Evolutionary conservation across 768 basidiomycete genomes (phyloP), one percentile per base, ranked within the genome.

Genomic region (Serendipita sp.): DNA sequence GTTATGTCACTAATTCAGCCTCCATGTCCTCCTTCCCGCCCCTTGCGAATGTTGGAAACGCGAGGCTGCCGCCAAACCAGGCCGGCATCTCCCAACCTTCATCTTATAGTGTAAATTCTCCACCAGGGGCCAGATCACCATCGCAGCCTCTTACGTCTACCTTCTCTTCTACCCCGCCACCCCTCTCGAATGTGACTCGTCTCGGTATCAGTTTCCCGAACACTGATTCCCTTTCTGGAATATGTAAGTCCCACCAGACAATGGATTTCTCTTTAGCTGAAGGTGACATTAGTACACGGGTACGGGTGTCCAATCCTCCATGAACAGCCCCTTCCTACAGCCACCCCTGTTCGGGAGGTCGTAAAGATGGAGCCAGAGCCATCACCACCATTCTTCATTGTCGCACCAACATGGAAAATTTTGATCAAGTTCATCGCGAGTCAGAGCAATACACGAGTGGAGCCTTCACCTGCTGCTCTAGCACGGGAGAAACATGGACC

Each of bases 401-500:
- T 58, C 17, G 53, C 53, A 3, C 53, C 17, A 11, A 58, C 53
- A 9, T 58, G 53, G 53, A 58, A 28, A 24, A 17, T 11, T 33
- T 31, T 58, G 17, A 31, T 58, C 1, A 58, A 28, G n/a, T 58
- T 22, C 31, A 58, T 58, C 31, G 53, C 53, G 4, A 31, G 53
- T 24, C 53, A 58, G 31, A 33, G 24, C 31, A 31, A 22, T 24
- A 13, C 53, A 13, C 22, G 22, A 24, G 31, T 58, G 22, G 53
- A 58, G 31, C 53, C 53, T 58, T 58, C 53, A 9, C 53, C 53
- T 11, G 53, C 31, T 31, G 53, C 53, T 20, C n/a, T 58, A 31
- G 53, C 53, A n/a, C 20, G 53, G n/a, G 53, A 58, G n/a, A 58
- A 58, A 31, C 53, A 31, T 58, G 53, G 53, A 3, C 53, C 53